These are phyloP conservation scores for Eucalyptus curtisii DNA, from an alignment of 345 rosid genomes.

Conservation along the genomic window DNA sequence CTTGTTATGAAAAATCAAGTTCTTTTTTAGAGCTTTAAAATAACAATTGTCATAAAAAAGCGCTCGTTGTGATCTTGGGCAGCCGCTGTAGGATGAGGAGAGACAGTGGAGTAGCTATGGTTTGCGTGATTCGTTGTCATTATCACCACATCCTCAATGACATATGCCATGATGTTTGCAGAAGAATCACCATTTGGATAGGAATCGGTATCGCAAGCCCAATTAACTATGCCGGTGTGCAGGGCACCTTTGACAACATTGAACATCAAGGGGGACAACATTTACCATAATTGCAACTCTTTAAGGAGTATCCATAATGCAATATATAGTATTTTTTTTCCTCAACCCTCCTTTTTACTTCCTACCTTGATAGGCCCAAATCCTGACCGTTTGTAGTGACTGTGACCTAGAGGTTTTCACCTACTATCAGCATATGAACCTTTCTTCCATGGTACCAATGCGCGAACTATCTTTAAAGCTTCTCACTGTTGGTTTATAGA, in stretches of 20 bases:
- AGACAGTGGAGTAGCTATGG: not conserved
- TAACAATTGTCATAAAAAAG: not conserved
- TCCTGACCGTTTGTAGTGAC: not conserved
- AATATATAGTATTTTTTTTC: too few relatives aligned
- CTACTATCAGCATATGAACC: not conserved
- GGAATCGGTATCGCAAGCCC: not conserved
- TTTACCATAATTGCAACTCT: too few relatives aligned
- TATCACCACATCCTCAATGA: not conserved
- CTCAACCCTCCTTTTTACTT: not conserved
- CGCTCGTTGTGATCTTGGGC: not conserved
- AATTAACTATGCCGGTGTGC: too few relatives aligned
- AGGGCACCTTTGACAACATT: too few relatives aligned
- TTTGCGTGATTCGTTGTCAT: not conserved
- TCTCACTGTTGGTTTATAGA: not conserved
- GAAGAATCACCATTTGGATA: not conserved
- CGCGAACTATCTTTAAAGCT: not conserved
- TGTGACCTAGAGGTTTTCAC: constrained; percentile 20
- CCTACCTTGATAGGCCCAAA: not conserved
- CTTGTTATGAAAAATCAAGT: not conserved
- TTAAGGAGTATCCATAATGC: too few relatives aligned
- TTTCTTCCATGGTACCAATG: too few relatives aligned
- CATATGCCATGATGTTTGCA: not conserved
- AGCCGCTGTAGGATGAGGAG: not conserved
- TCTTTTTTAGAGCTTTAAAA: not conserved
- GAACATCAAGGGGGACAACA: not conserved